These are phyloP conservation scores for Fusarium poae DNA, from an alignment of 2,329 filamentous ascomycete genomes.

Conservation along the genomic window DNA sequence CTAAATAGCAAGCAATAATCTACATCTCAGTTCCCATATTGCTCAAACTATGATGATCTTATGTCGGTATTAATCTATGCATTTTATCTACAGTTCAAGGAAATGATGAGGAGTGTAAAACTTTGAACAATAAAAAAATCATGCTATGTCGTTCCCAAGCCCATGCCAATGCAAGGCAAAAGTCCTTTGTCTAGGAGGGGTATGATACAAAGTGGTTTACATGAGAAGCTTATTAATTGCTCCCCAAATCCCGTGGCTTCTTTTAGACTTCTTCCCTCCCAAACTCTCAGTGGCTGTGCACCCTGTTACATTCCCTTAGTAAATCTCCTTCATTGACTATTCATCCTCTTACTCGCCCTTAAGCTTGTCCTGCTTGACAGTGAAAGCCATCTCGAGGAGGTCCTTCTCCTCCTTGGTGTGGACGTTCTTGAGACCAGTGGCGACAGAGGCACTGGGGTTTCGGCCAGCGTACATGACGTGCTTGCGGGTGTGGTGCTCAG, in stretches of 20 bases:
- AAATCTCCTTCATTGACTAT: constrained; percentile 10
- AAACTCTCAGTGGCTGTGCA: constrained; percentile 41
- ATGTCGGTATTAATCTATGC: too few relatives aligned
- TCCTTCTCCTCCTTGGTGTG: constrained; percentile 96
- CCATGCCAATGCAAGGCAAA: constrained; percentile 44
- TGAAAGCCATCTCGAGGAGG: constrained; percentile 75
- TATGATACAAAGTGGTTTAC: constrained; percentile 54
- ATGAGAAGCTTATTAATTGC: constrained; percentile 45
- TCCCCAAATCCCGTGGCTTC: constrained; percentile 44
- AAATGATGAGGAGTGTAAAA: constrained; percentile 9
- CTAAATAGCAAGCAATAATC: constrained; percentile 14
- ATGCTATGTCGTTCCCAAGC: constrained; percentile 47
- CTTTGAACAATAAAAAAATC: constrained; percentile 37
- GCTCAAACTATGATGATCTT: background rate
- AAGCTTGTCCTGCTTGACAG: constrained; percentile 75
- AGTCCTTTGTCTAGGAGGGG: constrained; percentile 50
- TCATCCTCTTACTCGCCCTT: constrained; percentile 69
- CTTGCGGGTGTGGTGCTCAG: constrained; percentile 90
- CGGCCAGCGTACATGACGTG: constrained; percentile 98
- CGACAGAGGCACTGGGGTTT: constrained; percentile 92
- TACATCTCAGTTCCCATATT: background rate
- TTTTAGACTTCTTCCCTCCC: constrained; percentile 42
- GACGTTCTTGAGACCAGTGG: constrained; percentile 88
- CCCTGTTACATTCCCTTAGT: constrained; percentile 25
- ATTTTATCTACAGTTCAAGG: too few relatives aligned